Conservation (phyloP, 768 basidiomycete genomes). For the Auricularia sp. region DNA sequence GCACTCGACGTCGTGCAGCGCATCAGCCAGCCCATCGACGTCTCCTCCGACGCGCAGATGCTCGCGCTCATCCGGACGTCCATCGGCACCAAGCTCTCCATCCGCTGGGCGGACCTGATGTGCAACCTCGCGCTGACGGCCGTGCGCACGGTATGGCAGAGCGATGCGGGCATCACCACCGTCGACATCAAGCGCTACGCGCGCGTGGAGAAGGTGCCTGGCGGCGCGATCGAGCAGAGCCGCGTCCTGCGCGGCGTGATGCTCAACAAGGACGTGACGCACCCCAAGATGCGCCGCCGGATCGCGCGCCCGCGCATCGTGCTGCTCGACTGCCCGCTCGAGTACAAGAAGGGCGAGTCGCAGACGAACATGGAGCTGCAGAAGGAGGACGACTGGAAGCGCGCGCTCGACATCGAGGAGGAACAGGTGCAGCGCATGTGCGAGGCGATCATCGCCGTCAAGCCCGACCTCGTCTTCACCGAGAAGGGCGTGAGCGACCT, state of each 20-base stretch:
- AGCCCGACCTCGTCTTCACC: slow-evolving; percentile 89
- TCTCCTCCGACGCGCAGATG: slow-evolving; percentile 80
- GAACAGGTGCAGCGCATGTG: slow-evolving; percentile 89
- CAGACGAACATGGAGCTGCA: slow-evolving; percentile 99
- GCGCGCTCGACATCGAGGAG: slow-evolving; percentile 91
- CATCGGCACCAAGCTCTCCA: slow-evolving; percentile 96
- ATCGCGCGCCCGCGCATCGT: slow-evolving; percentile 86
- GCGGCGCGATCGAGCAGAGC: slow-evolving; percentile 93
- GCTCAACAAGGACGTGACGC: slow-evolving; percentile 98
- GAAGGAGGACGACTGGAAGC: slow-evolving; percentile 86
- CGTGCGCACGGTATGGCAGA: slow-evolving; percentile 76
- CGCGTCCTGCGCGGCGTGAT: slow-evolving; percentile 83
- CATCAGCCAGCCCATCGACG: slow-evolving; percentile 86
- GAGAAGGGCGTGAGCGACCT: slow-evolving; percentile 98
- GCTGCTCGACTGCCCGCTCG: slow-evolving; percentile 86
- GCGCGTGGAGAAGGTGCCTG: slow-evolving; percentile 93
- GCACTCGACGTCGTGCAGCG: slow-evolving; percentile 80
- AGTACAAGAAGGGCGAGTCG: slow-evolving; percentile 98
- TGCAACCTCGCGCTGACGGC: slow-evolving; percentile 89
- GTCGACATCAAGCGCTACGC: slow-evolving; percentile 99
- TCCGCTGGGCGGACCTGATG: slow-evolving; percentile 96
- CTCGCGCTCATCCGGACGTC: slow-evolving; percentile 94
- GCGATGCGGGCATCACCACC: slow-evolving; percentile 67
- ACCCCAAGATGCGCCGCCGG: slow-evolving; percentile 89
- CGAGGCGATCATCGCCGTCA: slow-evolving; percentile 79